Conservation (phyloP, 768 basidiomycete genomes). For the Heimioporus sp. region DNA sequence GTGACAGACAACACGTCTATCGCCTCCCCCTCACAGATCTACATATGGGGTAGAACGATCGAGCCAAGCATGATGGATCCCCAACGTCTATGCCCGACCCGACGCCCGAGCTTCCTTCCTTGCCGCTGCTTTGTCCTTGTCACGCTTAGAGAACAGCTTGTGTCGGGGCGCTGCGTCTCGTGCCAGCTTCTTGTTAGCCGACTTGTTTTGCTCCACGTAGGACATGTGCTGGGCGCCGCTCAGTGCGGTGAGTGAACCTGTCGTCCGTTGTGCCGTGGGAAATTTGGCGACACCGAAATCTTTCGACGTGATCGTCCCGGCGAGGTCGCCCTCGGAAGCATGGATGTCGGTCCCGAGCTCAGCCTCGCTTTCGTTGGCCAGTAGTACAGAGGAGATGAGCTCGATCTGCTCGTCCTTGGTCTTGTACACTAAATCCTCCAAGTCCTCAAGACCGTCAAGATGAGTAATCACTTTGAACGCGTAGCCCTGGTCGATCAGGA, state of each 20-base stretch:
- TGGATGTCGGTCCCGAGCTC: slow-evolving; percentile 84
- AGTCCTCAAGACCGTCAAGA: slow-evolving; percentile 84
- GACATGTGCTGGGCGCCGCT: slow-evolving; percentile 92
- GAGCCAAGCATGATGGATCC: slow-evolving; percentile 6
- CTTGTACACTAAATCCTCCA: slow-evolving; percentile 88
- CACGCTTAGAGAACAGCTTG: slow-evolving; percentile 81
- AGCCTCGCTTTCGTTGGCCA: slow-evolving; percentile 88
- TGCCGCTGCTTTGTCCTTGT: slow-evolving; percentile 64
- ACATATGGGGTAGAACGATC: slow-evolving; percentile 10
- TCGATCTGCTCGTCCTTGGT: slow-evolving; percentile 94
- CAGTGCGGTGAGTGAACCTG: slow-evolving; percentile 78
- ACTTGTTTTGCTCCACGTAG: slow-evolving; percentile 90
- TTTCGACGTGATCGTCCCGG: slow-evolving; percentile 83
- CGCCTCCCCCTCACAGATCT: slow-evolving; percentile 11
- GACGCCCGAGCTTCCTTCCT: slow-evolving; percentile 42
- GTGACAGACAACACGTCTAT: slow-evolving; percentile 13
- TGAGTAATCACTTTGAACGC: slow-evolving; percentile 99
- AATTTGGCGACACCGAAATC: slow-evolving; percentile 73
- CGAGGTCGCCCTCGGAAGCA: slow-evolving; percentile 80
- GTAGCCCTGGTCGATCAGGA: slow-evolving; percentile 98
- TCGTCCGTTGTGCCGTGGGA: slow-evolving; percentile 71
- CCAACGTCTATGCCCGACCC: slow-evolving; percentile 24
- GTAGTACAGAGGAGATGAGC: slow-evolving; percentile 86
- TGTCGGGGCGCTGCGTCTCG: slow-evolving; percentile 54
- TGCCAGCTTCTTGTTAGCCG: slow-evolving; percentile 79